Base-by-base conservation (phyloP, 1,284 basidiomycete genomes). In the Irpex sp. region DNA sequence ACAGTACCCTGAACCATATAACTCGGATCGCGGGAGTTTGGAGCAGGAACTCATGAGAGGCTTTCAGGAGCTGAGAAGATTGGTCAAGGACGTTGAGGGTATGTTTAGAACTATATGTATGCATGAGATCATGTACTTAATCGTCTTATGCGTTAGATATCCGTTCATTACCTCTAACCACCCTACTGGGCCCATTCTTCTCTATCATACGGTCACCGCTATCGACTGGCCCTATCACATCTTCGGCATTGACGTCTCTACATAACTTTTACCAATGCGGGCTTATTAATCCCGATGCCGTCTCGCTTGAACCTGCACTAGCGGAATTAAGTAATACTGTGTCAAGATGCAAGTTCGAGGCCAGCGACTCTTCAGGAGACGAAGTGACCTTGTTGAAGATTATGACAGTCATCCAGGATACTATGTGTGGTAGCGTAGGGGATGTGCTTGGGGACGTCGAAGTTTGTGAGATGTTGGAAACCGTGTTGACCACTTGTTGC, bases 401-500 rank as follows among this genome's bases (percentile, higher is more conserved):
- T 67, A 87, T 99, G 79, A 87, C 91, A 11, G 89, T 98, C 8
- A 96, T 99, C 66, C 87, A 93, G 66, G 89, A 94, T 72, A 88
- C 93, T 70, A 82, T 97, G 69, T 87, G 89, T 63, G 86, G 88
- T 36, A 78, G 75, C 59, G 83, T 91, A n/a, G 91, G 89, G 0
- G 72, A 75, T 21, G 80, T 83, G 9, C 82, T 98, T 48, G 92
- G 93, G 47, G 97, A 99, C 72, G 88, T 97, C 64, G 93, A 96
- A 74, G 91, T 99, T 19, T 99, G 97, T 75, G 97, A 98, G 78
- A 96, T 99, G 88, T 82, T 99, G 72, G 97, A 99, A 78, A 98
- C 97, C 4, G 96, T 97, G 1, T 78, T 99, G 67, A 97, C 95
- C 40, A 98, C 97, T 71, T 96, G 96, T 69, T 98, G 97, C 76